Base-by-base conservation (phyloP, 345 rosid genomes). In the Populus euphratica region DNA sequence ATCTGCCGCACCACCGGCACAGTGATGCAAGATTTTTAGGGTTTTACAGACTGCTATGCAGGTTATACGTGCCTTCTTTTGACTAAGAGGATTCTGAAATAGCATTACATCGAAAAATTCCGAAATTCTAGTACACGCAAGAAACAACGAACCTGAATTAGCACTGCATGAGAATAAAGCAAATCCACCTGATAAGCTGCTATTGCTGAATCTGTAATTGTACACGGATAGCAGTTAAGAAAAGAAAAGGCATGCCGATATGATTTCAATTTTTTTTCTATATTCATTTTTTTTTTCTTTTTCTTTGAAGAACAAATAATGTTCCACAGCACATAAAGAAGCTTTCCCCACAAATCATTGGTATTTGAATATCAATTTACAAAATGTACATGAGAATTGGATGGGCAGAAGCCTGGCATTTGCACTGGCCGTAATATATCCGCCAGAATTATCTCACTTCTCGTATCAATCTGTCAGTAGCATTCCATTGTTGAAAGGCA, bases 331-430 rank as follows among this genome's bases (percentile, higher is more conserved):
- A 89, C 77, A 73, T 69, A 80, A 82, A 77, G 69, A 78, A 84
- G 83, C 85, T 81, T 86, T 87, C 90, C 83, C 80, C 89, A 85
- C 86, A 85, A 85, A 89, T 86, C 72, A 81, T 81, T 81, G 75
- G 83, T 79, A 79, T 67, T 80, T 76, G 81, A 78, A 83, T 78
- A 80, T 84, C 76, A 86, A 90, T 93, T 89, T 93, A 93, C 94
- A 94, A 77, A 78, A 78, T 86, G 83, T 90, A 91, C 95, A 91
- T 66, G 86, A 77, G 82, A 87, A 85, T 79, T 80, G 86, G 78
- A 80, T 82, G 81, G 47, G 69, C 69, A 66, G 47, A 77, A 78
- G 81, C 87, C 85, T 82, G 76, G 74, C 79, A 54, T 73, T 44
- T 63, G 54, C 76, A 81, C 79, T 17, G 43, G 82, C 70, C 68